Conservation (phyloP, 2,329 filamentous ascomycete genomes). For the Bisporella sp. region DNA sequence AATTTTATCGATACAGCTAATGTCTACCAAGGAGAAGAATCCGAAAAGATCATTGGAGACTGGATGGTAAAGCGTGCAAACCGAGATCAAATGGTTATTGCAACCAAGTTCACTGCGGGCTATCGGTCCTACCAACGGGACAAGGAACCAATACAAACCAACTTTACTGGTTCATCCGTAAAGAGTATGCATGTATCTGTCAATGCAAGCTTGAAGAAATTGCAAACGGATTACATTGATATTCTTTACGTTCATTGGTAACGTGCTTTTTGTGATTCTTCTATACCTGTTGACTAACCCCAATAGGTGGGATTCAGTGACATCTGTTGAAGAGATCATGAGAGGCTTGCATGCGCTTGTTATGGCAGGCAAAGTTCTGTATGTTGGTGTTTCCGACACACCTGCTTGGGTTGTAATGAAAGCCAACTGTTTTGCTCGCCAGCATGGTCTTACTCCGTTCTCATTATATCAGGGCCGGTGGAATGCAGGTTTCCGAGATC, state of each 20-base stretch:
- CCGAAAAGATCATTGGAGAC: conserved; percentile 49
- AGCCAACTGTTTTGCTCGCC: background rate
- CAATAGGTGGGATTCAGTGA: background rate
- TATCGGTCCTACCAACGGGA: background rate
- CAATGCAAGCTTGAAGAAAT: conserved; percentile 36
- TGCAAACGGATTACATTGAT: conserved; percentile 63
- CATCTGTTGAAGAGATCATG: background rate
- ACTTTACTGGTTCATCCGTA: conserved; percentile 3
- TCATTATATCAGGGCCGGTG: background rate
- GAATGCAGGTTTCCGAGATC: background rate
- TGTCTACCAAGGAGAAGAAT: conserved; percentile 50
- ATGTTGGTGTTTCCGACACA: background rate
- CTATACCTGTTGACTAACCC: too few relatives aligned
- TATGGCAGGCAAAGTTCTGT: background rate
- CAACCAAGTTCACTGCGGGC: conserved; percentile 4
- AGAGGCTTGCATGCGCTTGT: background rate
- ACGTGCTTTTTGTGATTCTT: background rate
- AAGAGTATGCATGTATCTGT: conserved; percentile 7
- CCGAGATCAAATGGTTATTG: conserved; percentile 1
- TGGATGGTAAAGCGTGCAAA: conserved; percentile 21
- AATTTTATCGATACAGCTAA: conserved; percentile 55
- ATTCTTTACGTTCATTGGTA: conserved; percentile 29
- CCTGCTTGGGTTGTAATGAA: background rate
- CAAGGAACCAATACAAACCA: conserved; percentile 5
- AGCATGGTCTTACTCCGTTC: background rate